Conservation (phyloP, 1,139 yeast genomes). For the Lodderomyces metapsilosis region DNA sequence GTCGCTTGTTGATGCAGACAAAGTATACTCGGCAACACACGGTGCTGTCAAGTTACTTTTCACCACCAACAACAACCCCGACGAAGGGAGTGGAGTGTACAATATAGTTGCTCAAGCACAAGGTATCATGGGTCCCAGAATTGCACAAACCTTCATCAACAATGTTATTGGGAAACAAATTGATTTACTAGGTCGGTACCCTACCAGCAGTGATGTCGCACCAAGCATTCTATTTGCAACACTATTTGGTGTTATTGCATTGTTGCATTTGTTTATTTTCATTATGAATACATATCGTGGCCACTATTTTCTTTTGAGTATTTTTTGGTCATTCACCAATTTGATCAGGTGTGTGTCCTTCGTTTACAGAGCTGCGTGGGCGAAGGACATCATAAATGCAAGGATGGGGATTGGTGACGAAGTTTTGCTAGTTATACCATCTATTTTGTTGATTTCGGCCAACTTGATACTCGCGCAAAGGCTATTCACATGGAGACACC, state of each 20-base stretch:
- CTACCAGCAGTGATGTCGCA: conserved; percentile 25
- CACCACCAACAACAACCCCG: conserved; percentile 7
- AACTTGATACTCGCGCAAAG: conserved; percentile 44
- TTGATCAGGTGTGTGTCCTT: conserved; percentile 29
- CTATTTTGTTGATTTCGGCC: conserved; percentile 32
- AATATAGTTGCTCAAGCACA: conserved; percentile 18
- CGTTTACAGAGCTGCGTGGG: conserved; percentile 31
- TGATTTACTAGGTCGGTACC: conserved; percentile 37
- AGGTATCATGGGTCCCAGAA: conserved; percentile 22
- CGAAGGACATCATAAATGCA: conserved; percentile 22
- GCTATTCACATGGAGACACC: conserved; percentile 48
- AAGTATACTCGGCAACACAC: conserved; percentile 6
- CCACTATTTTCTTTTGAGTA: conserved; percentile 33
- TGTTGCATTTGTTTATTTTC: conserved; percentile 30
- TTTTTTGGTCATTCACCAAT: conserved; percentile 32
- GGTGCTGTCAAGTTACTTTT: conserved; percentile 6
- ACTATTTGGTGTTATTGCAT: conserved; percentile 24
- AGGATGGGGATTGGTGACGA: conserved; percentile 32
- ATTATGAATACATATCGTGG: conserved; percentile 30
- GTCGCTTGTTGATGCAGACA: not conserved
- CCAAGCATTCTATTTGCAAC: conserved; percentile 33
- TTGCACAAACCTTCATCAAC: conserved; percentile 22
- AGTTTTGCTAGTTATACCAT: conserved; percentile 33
- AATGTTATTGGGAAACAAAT: conserved; percentile 21
- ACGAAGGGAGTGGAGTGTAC: conserved; percentile 10